Evolutionary conservation across 2,329 filamentous ascomycete genomes (phyloP), one percentile per base, ranked within the genome.

Genomic region (Rhinocladiella similis): DNA sequence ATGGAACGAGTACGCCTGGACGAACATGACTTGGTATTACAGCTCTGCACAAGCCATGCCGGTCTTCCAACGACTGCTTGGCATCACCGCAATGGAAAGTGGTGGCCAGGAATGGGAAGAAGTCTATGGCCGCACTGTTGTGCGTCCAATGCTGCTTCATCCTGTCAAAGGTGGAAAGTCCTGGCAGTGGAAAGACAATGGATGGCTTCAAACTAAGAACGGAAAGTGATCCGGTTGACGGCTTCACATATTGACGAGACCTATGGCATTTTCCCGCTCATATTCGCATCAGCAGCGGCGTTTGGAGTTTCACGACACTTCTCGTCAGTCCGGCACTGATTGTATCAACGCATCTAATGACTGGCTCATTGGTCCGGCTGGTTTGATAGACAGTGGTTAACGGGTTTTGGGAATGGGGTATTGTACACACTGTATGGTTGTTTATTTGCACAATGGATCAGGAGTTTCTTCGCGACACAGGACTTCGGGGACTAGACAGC

Each of bases 141-240:
- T 68, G 39, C 65, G 66, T 14, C 64, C 66, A 1, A 69, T 69
- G 66, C 62, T 69, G 50, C 66, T 69, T 36, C 67, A 69, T 59
- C 67, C 61, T n/a, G 63, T 69, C 51, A 69, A 69, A 55, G 67
- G 68, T 39, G 67, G 69, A 54, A 77, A 79, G 63, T 50, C 64
- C 16, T 64, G 60, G 58, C 59, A 59, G 47, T 66, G 64, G 64
- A 58, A 54, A 14, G 46, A 58, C 16, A 54, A 63, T 20, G 64
- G 62, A 22, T 66, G 64, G 64, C 50, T 57, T 14, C 56, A 65
- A 45, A 65, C 62, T 41, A 62, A 61, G 38, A 55, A 58, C 50
- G 63, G 63, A 50, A 62, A 56, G 46, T 66, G 53, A 63, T 39
- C 19, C 29, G 20, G 29, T 19, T 29, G 25, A 38, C n/a, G 20